These are phyloP conservation scores for Pseudogymnoascus sp. DNA, from an alignment of 2,329 filamentous ascomycete species.

Conservation along the genomic window DNA sequence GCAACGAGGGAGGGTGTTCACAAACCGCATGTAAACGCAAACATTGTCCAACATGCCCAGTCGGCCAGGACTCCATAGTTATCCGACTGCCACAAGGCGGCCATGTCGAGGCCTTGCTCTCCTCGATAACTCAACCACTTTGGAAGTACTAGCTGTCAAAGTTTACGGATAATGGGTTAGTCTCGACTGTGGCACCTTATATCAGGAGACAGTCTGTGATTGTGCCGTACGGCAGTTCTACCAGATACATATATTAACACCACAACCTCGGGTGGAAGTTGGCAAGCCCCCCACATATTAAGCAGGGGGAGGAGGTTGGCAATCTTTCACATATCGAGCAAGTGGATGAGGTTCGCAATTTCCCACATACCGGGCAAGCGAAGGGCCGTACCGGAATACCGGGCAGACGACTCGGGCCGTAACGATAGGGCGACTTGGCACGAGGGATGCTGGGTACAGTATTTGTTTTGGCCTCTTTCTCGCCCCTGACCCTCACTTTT, in stretches of 20 bases:
- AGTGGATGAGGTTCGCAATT: not conserved
- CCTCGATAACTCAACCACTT: not conserved
- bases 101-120: not conserved
- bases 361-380: not conserved
- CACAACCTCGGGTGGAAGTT: not conserved
- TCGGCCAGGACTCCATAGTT: conserved; percentile 3
- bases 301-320: not conserved
- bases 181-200: not conserved
- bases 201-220: not conserved
- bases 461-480: not conserved
- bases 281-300: not conserved
- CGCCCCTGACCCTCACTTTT: not conserved
- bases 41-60: conserved; percentile 8
- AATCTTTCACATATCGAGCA: not conserved
- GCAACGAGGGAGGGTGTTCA: not conserved
- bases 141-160: not conserved
- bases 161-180: not conserved
- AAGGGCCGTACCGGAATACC: not conserved
- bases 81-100: not conserved
- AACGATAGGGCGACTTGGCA: not conserved
- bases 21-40: conserved; percentile 7
- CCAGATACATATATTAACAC: not conserved
- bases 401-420: not conserved
- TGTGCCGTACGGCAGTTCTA: not conserved
- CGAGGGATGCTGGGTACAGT: not conserved